A percentile compares a stretch with the other conserved stretches of the same genome.
Evolutionary conservation across 2,329 filamentous ascomycete species (phyloP).

Genomic region (Teratosphaeria gauchensis): DNA sequence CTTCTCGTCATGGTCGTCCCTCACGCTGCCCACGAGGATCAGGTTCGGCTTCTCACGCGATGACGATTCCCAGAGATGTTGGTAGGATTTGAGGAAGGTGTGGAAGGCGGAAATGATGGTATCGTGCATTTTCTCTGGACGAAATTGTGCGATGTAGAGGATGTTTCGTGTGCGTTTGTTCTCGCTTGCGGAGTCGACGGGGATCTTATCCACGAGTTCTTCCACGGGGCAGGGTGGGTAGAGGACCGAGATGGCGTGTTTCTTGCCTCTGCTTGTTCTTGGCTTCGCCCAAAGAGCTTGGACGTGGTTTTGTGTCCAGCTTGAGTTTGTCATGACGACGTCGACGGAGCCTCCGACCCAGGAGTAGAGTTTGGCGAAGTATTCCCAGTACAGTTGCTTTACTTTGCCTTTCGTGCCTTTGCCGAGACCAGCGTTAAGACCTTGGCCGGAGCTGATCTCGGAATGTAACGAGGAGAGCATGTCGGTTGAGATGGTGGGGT

Average conservation of each 20-base stretch:
- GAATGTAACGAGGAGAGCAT: conserved; percentile 77
- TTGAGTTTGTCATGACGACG: conserved; percentile 94
- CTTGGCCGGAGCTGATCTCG: conserved; percentile 41
- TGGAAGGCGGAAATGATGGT: conserved; percentile 80
- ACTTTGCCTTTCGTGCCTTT: conserved; percentile 57
- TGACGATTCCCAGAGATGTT: conserved; percentile 25
- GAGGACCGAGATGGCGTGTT: conserved; percentile 59
- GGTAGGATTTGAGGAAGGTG: conserved; percentile 54
- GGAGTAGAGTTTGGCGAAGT: conserved; percentile 75
- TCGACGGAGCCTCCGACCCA: conserved; percentile 76
- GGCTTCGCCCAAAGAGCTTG: conserved; percentile 61
- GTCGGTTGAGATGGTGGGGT: conserved; percentile 95
- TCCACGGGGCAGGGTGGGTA: conserved; percentile 89
- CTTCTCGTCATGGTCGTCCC: conserved; percentile 70
- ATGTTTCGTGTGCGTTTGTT: conserved; percentile 59
- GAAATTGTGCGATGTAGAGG: conserved; percentile 93
- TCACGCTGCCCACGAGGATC: conserved; percentile 84
- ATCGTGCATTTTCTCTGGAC: conserved; percentile 92
- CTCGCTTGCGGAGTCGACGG: conserved; percentile 57
- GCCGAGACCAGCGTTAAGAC: conserved; percentile 77
- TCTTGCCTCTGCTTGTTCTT: conserved; percentile 38
- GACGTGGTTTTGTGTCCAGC: conserved; percentile 84
- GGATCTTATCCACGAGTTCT: conserved; percentile 66
- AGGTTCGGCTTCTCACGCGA: conserved; percentile 46
- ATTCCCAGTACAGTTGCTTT: conserved; percentile 78